Evolutionary conservation across 768 basidiomycete genomes (phyloP), one percentile per base, ranked within the genome.

Genomic region (Leccinum disarticulatum): DNA sequence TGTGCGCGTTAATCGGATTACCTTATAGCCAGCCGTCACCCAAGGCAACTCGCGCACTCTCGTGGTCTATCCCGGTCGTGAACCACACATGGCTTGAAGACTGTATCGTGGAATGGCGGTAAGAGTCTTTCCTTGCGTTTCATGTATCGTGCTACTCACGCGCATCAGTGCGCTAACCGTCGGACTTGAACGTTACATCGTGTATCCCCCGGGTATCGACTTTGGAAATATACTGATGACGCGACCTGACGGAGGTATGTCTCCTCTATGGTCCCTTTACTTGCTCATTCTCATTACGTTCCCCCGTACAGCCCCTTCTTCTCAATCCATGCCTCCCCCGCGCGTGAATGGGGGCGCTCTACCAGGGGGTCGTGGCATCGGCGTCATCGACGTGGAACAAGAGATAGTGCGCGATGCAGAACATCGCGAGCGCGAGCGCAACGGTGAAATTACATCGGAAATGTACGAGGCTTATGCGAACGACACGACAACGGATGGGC

Each of bases 51-150:
- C 90, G 90, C 66, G 92, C 93, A 0, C 77, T 79, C 8, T 77
- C 83, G 0, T 96, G 95, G 95, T 84, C 83, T 0, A 89, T 95
- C 61, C 88, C 93, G 0, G 79, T 95, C 58, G 88, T 95, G 11
- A 96, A 94, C 65, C 95, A 98, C 65, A 80, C 82, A 0, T 97
- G 93, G 93, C 79, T 97, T 3, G 95, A 97, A 68, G 92, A 95
- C 61, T 95, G 92, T 69, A 90, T 95, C 68, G 74, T 85, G 22
- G 80, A 85, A 54, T 97, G 95, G 94, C 81, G 82, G 51, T 70
- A 46, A 50, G 61, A 35, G 2, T n/a, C 14, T 36, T 6, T 28
- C 10, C 8, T 36, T n/a, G 0, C 9, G 46, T 9, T n/a, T 6
- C 41, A 6, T 7, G 1, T 46, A 14, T 49, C 2, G 8, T 51